Evolutionary conservation across 208 protist species (phyloP).

Genomic region (Leishmania aethiopica): DNA sequence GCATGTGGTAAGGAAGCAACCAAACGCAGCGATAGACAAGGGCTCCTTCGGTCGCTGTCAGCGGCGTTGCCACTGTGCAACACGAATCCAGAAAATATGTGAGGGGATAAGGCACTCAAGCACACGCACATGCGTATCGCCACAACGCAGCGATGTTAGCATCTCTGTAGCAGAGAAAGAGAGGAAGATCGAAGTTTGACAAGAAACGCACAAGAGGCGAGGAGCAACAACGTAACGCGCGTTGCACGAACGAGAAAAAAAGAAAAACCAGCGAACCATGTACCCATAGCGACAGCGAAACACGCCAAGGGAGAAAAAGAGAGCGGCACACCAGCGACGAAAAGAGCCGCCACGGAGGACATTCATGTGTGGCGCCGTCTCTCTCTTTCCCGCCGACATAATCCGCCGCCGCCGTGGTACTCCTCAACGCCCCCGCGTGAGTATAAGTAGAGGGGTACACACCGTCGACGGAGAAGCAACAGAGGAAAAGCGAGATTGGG

Average conservation of each 20-base stretch:
- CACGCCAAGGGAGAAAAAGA: too few species aligned
- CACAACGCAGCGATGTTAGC: neutral
- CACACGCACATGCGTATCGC: neutral
- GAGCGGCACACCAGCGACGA: neutral
- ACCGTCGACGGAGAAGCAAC: neutral
- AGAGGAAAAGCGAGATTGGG: neutral
- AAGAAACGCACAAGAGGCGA: neutral
- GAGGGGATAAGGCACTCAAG: neutral
- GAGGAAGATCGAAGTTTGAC: neutral
- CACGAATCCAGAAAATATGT: neutral
- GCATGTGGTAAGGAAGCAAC: neutral
- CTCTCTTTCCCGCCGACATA: neutral
- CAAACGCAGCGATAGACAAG: neutral
- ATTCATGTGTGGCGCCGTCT: neutral
- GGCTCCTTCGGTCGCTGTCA: neutral
- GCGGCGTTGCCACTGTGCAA: neutral
- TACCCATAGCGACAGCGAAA: neutral
- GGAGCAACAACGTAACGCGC: neutral
- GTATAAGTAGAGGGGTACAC: neutral
- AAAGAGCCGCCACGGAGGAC: neutral
- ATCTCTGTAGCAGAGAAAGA: neutral
- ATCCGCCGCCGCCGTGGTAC: neutral
- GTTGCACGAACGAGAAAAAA: neutral
- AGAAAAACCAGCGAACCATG: neutral
- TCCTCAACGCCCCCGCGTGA: neutral